phyloP scores from a whole-genome alignment of 768 basidiomycete genomes.

The Sporobolomyces roseus region DNA sequence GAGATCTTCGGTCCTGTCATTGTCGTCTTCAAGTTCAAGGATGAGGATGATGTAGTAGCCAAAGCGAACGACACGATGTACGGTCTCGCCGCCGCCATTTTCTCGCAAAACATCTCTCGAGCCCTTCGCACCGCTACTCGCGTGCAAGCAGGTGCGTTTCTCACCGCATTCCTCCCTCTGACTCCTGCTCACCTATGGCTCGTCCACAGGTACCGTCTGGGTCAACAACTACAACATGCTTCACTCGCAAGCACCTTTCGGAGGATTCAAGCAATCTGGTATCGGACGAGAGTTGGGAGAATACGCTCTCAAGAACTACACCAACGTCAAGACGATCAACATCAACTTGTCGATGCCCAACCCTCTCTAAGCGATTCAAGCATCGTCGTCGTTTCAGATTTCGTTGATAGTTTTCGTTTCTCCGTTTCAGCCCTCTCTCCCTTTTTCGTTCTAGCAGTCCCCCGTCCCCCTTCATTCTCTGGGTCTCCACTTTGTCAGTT shows the following conservation, averaged over 20 bases:
- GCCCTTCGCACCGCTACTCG: conserved; percentile 68
- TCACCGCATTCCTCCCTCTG: not conserved
- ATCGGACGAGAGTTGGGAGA: conserved; percentile 49
- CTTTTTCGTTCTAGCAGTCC: not conserved
- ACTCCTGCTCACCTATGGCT: too few species aligned
- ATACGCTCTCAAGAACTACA: conserved; percentile 44
- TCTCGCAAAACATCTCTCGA: conserved; percentile 70
- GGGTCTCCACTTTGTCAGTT: too few species aligned
- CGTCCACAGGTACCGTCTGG: conserved; percentile 3
- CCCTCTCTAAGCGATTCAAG: conserved; percentile 25
- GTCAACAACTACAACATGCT: conserved; percentile 15
- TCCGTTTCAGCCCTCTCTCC: not conserved
- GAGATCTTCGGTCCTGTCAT: conserved; percentile 57
- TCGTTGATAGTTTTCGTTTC: not conserved
- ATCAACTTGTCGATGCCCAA: conserved; percentile 32
- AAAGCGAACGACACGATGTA: conserved; percentile 74
- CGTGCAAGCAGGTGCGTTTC: conserved; percentile 63
- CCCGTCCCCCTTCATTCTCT: too few species aligned
- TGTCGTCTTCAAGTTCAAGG: conserved; percentile 69
- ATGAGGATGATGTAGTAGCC: conserved; percentile 45
- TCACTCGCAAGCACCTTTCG: conserved; percentile 50
- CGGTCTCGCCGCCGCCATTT: conserved; percentile 68
- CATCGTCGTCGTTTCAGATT: not conserved
- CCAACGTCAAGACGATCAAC: conserved; percentile 34
- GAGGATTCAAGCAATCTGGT: conserved; percentile 51